Base-by-base conservation (phyloP, 2,329 filamentous ascomycete genomes). In the Ophiognomonia clavigignenti-juglandacearum region DNA sequence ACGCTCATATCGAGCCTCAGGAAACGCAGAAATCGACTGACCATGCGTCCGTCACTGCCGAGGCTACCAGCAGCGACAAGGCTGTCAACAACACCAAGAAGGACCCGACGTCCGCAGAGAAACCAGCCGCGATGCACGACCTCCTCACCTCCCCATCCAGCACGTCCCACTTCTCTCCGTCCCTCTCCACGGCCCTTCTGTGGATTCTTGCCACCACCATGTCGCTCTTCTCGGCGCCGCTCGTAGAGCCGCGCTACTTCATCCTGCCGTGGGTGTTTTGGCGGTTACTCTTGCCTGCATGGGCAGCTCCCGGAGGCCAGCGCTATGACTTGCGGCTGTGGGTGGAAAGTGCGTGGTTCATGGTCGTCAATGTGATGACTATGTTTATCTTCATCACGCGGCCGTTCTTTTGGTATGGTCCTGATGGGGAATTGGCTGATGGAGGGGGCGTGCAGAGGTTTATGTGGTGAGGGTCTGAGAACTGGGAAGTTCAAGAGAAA, bases 171-270 rank as follows among this genome's bases (percentile, higher is more conserved):
- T 51, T 63, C 1, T 56, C 66, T 1, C 65, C 70, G 0, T 58
- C 66, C 2, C 73, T 74, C 0, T 81, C 78, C 0, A 80, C 75
- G 2, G 69, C 68, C 1, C 62, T 83, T 23, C 66, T 84, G 20
- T 74, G 80, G 53, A 64, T 96, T 7, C 67, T 82, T 4, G 78
- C 91, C 0, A 90, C 90, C 0, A 61, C 84, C 0, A 72, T 96
- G 4, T 92, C 88, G 1, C 77, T 98, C 11, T 70, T 96, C 45
- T 93, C 89, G 1, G 91, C 93, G 0, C 91, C 93, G 0, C 77
- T 98, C 1, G 92, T 98, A 9, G 93, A 98, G 64, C 93, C 93
- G 13, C 80, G 93, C 13, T 98, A 98, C 66, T 96, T 96, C 64
- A 95, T 98, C 61, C 75, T 96, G 11, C 91, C 92, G 0, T 98